Evolutionary conservation across 495 filamentous ascomycete species (phyloP), one percentile per base, ranked within the genome.

Genomic region (Glonium stellatum): DNA sequence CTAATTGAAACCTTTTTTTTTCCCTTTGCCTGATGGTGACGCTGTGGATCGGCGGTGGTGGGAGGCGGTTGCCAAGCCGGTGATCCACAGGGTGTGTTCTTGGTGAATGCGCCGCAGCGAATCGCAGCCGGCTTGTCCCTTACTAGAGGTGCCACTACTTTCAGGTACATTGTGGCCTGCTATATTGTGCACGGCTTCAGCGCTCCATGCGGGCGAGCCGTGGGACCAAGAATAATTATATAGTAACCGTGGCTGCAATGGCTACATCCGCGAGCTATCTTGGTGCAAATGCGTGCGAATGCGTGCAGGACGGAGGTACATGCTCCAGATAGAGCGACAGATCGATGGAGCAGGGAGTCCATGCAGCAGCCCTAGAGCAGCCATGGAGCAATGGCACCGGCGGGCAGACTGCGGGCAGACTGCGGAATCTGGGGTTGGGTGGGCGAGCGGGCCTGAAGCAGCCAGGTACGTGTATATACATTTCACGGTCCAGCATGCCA

Each of bases 1-100:
- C 6, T 31, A 31, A 31, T 6, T 31, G 27, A 31, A 31, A 31
- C 2, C 3, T 31, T 2, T 31, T 44, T 44, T 44, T 18, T 44
- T 44, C 36, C 54, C n/a, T 41, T n/a, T 37, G 35, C 36, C 39
- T 37, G 54, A 19, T 36, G 37, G 54, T 57, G 54, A 57, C 54
- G 54, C 54, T 41, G 27, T 57, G 4, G 54, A 57, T 31, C 15
- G 54, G 1, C 35, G 18, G 1, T 54, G 51, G 1, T 19, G 27
- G 12, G 25, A 11, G 11, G 9, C 54, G 15, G 54, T 44, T 57
- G 54, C 54, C 54, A 42, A 57, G 54, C 54, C 19, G 54, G 23
- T 18, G 54, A 57, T 57, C 54, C 36, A 41, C 15, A 46, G 36
- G n/a, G 54, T 46, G 18, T 46, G 35, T 18, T 44, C 39, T 44